Evolutionary conservation across 345 rosid species (phyloP).

Genomic region (Camelina neglecta): DNA sequence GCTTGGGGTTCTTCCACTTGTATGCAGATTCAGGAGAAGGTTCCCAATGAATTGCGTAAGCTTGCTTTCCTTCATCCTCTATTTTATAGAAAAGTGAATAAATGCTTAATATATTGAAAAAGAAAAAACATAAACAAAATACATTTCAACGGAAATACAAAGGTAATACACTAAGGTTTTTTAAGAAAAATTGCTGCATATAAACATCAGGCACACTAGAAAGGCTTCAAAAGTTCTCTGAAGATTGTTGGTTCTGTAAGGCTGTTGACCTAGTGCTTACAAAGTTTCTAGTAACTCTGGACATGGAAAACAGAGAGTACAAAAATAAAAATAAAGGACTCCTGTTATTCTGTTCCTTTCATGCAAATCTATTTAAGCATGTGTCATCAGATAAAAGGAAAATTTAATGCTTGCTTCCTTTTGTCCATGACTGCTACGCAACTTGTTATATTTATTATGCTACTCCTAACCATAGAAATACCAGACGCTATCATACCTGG

Average conservation of each 20-base stretch:
- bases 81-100: slow-evolving; percentile 3
- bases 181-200: not conserved
- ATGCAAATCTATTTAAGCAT: not conserved
- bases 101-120: not conserved
- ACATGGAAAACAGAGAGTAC: slow-evolving; percentile 14
- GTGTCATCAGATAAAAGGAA: slow-evolving; percentile 1
- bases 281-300: slow-evolving; percentile 14
- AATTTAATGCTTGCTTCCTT: slow-evolving; percentile 14
- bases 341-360: not conserved
- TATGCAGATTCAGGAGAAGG: slow-evolving; percentile 80
- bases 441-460: slow-evolving; percentile 21
- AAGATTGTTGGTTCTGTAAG: not conserved
- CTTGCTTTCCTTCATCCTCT: slow-evolving; percentile 78
- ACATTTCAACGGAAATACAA: not conserved
- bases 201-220: slow-evolving; percentile 22
- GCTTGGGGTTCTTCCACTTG: slow-evolving; percentile 75
- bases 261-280: not conserved
- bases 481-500: slow-evolving; percentile 61
- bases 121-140: not conserved
- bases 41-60: slow-evolving; percentile 96
- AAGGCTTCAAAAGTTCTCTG: slow-evolving; percentile 6
- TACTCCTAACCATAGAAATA: slow-evolving; percentile 20
- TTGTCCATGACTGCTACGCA: slow-evolving; percentile 16
- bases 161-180: not conserved
- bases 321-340: not conserved